These are phyloP conservation scores for Talaromyces sp. DNA, from an alignment of 2,329 filamentous ascomycete species.

Conservation along the genomic window DNA sequence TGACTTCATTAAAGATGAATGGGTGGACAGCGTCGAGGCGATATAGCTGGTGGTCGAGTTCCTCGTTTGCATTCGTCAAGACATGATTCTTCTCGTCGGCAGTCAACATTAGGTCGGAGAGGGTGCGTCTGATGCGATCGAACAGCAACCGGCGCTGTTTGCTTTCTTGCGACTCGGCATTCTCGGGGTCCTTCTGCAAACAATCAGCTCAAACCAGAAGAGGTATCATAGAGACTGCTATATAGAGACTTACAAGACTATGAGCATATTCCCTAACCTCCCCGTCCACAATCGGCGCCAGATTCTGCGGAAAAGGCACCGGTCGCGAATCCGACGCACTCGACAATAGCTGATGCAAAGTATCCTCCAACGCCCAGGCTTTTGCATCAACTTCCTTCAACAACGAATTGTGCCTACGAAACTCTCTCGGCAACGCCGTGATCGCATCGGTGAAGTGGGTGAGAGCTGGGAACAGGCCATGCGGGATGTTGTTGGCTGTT, in stretches of 20 bases:
- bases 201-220: neutral
- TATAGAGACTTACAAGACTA: slow-evolving; percentile 27
- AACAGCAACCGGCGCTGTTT: slow-evolving; percentile 63
- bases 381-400: slow-evolving; percentile 98
- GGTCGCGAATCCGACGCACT: slow-evolving; percentile 32
- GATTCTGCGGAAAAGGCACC: slow-evolving; percentile 32
- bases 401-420: slow-evolving; percentile 90
- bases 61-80: slow-evolving; percentile 85
- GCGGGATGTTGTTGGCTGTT: slow-evolving; percentile 29
- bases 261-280: slow-evolving; percentile 35
- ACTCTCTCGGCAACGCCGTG: slow-evolving; percentile 86
- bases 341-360: slow-evolving; percentile 69
- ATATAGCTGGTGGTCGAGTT: slow-evolving; percentile 75
- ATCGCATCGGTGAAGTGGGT: slow-evolving; percentile 86
- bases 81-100: slow-evolving; percentile 98
- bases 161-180: slow-evolving; percentile 34
- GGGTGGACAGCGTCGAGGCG: slow-evolving; percentile 86
- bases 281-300: slow-evolving; percentile 36
- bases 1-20: slow-evolving; percentile 82
- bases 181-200: slow-evolving; percentile 26
- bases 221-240: neutral
- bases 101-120: slow-evolving; percentile 80
- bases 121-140: slow-evolving; percentile 69
- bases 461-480: slow-evolving; percentile 62
- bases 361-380: slow-evolving; percentile 81